Evolutionary conservation across 1,284 basidiomycete species (phyloP), one percentile per base, ranked within the genome.

Genomic region (Cryptococcus wingfieldii): DNA sequence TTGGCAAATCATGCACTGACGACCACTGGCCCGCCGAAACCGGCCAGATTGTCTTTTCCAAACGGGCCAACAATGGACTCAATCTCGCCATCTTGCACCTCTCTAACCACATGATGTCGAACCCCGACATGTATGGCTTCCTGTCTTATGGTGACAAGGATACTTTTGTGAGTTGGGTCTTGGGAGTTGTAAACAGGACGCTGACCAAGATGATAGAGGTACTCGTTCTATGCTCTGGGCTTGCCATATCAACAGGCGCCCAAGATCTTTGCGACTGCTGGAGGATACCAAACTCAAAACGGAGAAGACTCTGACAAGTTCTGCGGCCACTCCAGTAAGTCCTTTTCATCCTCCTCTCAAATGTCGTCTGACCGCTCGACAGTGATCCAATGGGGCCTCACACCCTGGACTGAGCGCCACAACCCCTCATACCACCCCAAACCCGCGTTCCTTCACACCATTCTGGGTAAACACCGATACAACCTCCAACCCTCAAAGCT

Each of bases 11-110:
- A 38, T 81, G 80, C 60, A 68, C 70, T 14, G 76, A 78, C 51
- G 61, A 69, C 37, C 74, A 79, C 53, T 80, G 78, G 79, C 76
- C 79, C 28, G 69, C 76, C 18, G 79, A 80, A 63, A 70, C 79
- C 4, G 79, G 66, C 47, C 78, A 79, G 63, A 64, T 81, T 43
- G 59, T 81, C 43, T 75, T 77, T 53, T 72, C 79, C 68, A 80
- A 80, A 65, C 62, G 71, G 5, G 79, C 70, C 0, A 78, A 79
- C 60, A 65, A 75, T 43, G 80, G 80, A 3, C 58, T 80, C 42
- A 80, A 80, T 65, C 70, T 79, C 10, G 79, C 79, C 2, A 79
- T 77, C 2, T 62, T 81, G 14, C 76, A 78, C 50, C 60, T 78
- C 0, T 73, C 77, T 19, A 68, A 71, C 45, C 75, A 77, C 60